Percentiles rank a stretch among this genome's conserved stretches.
Conservation (phyloP, 2,329 filamentous ascomycete species). For the Aspergillus carbonarius region DNA sequence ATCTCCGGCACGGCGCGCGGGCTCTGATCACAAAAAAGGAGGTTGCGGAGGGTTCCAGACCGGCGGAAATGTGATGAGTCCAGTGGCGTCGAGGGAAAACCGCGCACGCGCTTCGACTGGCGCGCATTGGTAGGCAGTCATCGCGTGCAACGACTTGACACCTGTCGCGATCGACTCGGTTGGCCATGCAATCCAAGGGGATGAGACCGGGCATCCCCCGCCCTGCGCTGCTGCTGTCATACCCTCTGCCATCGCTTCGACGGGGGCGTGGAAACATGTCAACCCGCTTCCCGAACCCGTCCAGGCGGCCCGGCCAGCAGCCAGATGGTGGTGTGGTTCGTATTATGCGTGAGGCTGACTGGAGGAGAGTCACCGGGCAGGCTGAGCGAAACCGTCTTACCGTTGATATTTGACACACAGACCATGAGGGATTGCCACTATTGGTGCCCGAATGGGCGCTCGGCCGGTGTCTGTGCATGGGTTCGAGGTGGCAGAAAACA, state of each 20-base stretch:
- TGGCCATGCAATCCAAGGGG: background rate
- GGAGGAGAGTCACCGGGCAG: background rate
- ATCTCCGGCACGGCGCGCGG: slow-evolving; percentile 11
- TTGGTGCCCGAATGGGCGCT: background rate
- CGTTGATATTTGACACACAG: background rate
- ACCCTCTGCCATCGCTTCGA: background rate
- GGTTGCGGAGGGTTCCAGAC: slow-evolving; percentile 16
- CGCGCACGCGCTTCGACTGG: background rate
- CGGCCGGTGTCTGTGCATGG: background rate
- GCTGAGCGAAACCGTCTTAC: background rate
- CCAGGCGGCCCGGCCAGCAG: background rate
- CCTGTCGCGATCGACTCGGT: background rate
- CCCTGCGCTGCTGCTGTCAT: background rate
- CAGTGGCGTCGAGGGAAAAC: slow-evolving; percentile 9
- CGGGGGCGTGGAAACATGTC: background rate
- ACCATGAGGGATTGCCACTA: background rate
- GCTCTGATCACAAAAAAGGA: slow-evolving; percentile 1
- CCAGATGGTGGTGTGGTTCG: background rate
- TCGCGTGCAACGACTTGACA: background rate
- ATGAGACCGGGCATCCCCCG: background rate
- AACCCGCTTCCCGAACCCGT: slow-evolving; percentile 2
- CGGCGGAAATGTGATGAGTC: slow-evolving; percentile 21
- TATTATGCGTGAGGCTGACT: background rate
- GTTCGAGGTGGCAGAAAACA: background rate
- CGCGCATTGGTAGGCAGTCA: background rate